Evolutionary conservation across 352 stramenopile species (phyloP), one percentile per base, ranked within the genome.

Genomic region (Peronospora tabacina): DNA sequence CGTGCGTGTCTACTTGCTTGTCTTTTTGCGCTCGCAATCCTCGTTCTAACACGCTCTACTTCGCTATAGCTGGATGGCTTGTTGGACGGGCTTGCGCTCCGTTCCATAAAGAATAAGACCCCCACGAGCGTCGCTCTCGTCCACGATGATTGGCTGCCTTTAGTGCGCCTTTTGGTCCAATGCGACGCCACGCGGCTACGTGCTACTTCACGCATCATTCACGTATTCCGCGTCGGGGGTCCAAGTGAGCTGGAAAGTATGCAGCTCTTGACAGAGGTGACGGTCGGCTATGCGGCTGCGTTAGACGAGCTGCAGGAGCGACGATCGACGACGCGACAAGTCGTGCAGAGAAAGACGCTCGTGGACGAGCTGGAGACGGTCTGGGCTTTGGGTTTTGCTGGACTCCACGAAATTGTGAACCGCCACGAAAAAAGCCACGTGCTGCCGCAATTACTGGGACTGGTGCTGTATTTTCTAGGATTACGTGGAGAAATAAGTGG

Each of bases 181-280:
- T 78, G 67, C 16, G 55, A 82, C 15, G 29, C 63, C 11, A 75
- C 74, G 13, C 66, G 79, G 7, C 57, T 85, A 17, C 74, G 70
- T 19, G 72, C 79, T 6, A 64, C 70, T 15, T 83, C 70, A 12
- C 64, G 69, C 16, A 71, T 87, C 44, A 60, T 87, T 17, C 68
- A 82, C 44, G 65, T 74, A 3, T 54, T 90, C 15, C 83, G 79
- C 45, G 58, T 62, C 4, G 70, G 76, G 19, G 64, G 55, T 13
- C 51, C 61, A 20, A 90, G 68, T 41, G 81, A 92, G 37, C 57
- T 89, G 33, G 75, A 87, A 55, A 68, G 66, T 36, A 81, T 82
- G 66, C 76, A 86, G 51, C 84, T 83, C 60, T 63, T 90, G 38
- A 82, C 79, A 1, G 82, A 92, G 61, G 68, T 92, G 17, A 81